phyloP scores from a whole-genome alignment of 768 basidiomycete genomes.

The Podaxis sp. region DNA sequence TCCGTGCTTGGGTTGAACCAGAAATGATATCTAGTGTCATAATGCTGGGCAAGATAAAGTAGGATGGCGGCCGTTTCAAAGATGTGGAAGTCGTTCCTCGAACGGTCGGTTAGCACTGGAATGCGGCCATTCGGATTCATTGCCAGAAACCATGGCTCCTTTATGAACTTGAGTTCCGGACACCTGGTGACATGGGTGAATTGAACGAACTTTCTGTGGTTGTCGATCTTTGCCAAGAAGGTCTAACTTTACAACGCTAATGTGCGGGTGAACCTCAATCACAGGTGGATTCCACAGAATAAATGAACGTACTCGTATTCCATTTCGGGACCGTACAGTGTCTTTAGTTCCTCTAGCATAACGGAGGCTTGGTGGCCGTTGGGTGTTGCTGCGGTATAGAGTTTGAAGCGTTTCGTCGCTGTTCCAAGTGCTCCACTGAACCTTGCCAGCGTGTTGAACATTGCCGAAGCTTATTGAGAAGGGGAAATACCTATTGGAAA shows the following conservation, averaged over 20 bases:
- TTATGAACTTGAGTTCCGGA: not conserved
- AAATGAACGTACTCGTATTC: constrained; percentile 32
- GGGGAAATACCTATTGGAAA: no score
- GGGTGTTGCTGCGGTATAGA: constrained; percentile 52
- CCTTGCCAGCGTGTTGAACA: not conserved
- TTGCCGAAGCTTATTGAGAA: not conserved
- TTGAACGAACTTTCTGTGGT: constrained; percentile 35
- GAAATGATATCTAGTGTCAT: constrained; percentile 68
- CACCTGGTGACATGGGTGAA: no score
- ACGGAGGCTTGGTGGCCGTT: constrained; percentile 56
- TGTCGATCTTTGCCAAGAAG: constrained; percentile 30
- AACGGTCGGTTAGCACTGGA: constrained; percentile 59
- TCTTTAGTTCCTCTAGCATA: constrained; percentile 59
- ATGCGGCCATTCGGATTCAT: constrained; percentile 70
- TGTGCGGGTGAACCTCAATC: not conserved
- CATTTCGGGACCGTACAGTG: constrained; percentile 30
- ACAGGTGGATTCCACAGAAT: not conserved
- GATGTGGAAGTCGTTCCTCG: constrained; percentile 53
- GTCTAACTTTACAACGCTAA: constrained; percentile 49
- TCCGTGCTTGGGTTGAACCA: constrained; percentile 48
- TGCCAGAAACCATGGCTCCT: constrained; percentile 66
- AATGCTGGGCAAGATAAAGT: constrained; percentile 73
- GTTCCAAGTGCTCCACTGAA: not conserved
- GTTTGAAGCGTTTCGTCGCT: constrained; percentile 27
- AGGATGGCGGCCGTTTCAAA: constrained; percentile 80